Conservation (phyloP, 495 filamentous ascomycete genomes). For the Paragyromitra xinjiangensis region DNA sequence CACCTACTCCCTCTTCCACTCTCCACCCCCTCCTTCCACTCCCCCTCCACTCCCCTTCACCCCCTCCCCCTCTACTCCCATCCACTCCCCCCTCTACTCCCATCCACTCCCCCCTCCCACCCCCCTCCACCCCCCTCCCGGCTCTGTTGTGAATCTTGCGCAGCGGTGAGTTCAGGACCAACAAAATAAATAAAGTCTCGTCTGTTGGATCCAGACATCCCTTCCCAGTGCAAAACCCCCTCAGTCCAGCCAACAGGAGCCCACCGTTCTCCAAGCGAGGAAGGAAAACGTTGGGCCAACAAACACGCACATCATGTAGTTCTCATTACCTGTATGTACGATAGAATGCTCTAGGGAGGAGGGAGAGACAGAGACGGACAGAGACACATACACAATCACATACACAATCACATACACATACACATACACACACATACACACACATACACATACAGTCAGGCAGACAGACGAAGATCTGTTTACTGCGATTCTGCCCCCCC, state of each 20-base stretch:
- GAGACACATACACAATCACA: background rate
- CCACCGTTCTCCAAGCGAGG: background rate
- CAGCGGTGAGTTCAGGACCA: slow-evolving; percentile 4
- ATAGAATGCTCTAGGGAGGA: background rate
- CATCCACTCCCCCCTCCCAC: background rate
- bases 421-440: background rate
- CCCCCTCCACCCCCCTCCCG: background rate
- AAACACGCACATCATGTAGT: background rate
- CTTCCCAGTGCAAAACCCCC: background rate
- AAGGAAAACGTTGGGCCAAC: background rate
- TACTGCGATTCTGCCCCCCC: background rate
- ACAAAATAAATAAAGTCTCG: background rate
- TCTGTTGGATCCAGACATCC: background rate
- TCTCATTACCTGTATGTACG: background rate
- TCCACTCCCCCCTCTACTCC: background rate
- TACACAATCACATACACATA: background rate
- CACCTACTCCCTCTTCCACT: no score
- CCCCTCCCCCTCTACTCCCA: background rate
- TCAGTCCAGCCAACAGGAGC: background rate
- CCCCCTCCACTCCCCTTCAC: background rate
- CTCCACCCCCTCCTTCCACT: no score
- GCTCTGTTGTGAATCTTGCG: slow-evolving; percentile 9
- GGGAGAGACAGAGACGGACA: background rate
- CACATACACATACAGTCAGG: background rate
- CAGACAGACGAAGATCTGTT: background rate